These are phyloP conservation scores for Camellia oleifera DNA, from an alignment of 179 eudicot genomes.

Conservation along the genomic window DNA sequence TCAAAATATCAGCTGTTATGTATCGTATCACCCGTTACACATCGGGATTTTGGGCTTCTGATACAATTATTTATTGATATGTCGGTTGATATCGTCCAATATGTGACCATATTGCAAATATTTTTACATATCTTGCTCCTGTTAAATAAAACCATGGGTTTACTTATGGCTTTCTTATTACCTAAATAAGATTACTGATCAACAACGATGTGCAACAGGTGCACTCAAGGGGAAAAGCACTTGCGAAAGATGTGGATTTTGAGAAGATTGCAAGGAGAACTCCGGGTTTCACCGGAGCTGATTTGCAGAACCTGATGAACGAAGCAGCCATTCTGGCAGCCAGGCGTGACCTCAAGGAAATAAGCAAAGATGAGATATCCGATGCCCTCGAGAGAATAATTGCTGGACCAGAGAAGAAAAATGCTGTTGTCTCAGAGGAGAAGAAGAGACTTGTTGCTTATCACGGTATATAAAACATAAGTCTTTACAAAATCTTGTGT, in stretches of 20 bases:
- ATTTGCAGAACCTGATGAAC: conserved; percentile 93
- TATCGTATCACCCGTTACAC: too few relatives aligned
- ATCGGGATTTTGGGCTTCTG: too few relatives aligned
- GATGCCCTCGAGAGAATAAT: conserved; percentile 96
- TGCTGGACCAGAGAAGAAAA: conserved; percentile 99
- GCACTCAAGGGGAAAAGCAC: conserved; percentile 93
- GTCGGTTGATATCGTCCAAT: too few relatives aligned
- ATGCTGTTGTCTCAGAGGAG: conserved; percentile 97
- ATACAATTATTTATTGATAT: too few relatives aligned
- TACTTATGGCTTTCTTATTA: too few relatives aligned
- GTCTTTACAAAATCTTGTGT: background rate
- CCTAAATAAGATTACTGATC: background rate
- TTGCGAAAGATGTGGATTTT: conserved; percentile 93
- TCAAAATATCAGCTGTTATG: too few relatives aligned
- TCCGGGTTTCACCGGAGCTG: conserved; percentile 98
- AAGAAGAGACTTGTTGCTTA: conserved; percentile 93
- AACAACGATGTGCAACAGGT: conserved; percentile 40
- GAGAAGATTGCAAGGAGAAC: conserved; percentile 95
- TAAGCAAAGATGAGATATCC: conserved; percentile 95
- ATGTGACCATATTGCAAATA: too few relatives aligned
- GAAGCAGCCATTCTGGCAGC: conserved; percentile 99
- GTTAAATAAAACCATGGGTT: too few relatives aligned
- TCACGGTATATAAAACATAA: conserved; percentile 79
- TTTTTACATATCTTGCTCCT: too few relatives aligned
- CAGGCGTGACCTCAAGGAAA: conserved; percentile 92